These are phyloP conservation scores for Pseudogymnoascus sp. DNA, from an alignment of 2,329 filamentous ascomycete species.

Conservation along the genomic window DNA sequence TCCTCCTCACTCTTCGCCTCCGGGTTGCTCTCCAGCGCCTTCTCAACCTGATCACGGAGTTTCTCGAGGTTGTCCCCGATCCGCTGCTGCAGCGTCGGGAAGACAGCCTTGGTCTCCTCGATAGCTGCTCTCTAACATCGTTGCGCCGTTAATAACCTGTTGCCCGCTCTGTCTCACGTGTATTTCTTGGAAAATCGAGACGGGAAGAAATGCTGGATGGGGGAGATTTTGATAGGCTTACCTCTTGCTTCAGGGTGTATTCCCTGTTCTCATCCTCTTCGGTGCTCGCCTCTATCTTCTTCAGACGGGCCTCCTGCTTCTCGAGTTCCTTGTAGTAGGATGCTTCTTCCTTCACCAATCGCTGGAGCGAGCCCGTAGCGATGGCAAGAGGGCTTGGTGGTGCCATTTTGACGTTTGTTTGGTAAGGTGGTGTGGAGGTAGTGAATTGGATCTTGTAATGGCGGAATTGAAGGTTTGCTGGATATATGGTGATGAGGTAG, in stretches of 20 bases:
- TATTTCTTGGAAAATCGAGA: neutral
- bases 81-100: constrained; percentile 62
- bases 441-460: neutral
- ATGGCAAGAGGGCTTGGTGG: constrained; percentile 70
- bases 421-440: neutral
- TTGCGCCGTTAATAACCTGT: neutral
- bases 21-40: constrained; percentile 37
- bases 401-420: constrained; percentile 49
- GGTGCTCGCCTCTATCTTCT: constrained; percentile 43
- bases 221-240: constrained; percentile 33
- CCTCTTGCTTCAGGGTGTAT: constrained; percentile 80
- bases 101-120: constrained; percentile 81
- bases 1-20: constrained; percentile 43
- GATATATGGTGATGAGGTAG: neutral
- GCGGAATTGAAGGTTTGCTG: neutral
- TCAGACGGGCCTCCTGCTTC: constrained; percentile 63
- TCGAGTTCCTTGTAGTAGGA: constrained; percentile 83
- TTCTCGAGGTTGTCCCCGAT: constrained; percentile 64
- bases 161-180: neutral
- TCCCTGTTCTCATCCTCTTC: constrained; percentile 65
- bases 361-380: constrained; percentile 67
- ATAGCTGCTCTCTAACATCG: constrained; percentile 41
- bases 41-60: constrained; percentile 68
- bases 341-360: constrained; percentile 83
- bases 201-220: neutral